A percentile compares a stretch with the other conserved stretches of the same genome.
phyloP scores from a whole-genome alignment of 2,329 filamentous ascomycete species.

The Colletotrichum tofieldiae region DNA sequence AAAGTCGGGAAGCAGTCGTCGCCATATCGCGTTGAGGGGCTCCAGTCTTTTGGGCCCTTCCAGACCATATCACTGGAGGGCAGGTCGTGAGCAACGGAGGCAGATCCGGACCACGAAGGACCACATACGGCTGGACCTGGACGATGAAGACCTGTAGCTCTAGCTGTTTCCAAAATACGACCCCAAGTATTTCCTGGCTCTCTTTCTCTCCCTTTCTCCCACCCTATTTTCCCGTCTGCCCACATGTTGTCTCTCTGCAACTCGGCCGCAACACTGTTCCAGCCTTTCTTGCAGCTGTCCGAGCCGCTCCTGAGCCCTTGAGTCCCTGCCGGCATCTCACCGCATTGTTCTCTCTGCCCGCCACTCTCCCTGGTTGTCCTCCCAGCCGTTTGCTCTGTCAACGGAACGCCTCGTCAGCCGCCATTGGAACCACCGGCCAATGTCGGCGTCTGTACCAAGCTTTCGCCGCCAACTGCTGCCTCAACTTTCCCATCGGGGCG shows the following conservation, averaged over 20 bases:
- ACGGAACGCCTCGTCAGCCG: constrained; percentile 12
- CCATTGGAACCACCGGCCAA: constrained; percentile 17
- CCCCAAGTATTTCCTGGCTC: not conserved
- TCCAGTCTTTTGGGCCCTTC: constrained; percentile 2
- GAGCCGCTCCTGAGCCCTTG: not conserved
- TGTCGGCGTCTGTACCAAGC: constrained; percentile 6
- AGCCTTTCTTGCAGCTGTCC: not conserved
- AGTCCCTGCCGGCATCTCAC: constrained; percentile 5
- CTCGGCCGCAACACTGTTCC: not conserved
- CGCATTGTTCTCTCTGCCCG: not conserved
- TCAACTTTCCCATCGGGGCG: not conserved
- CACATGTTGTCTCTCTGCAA: constrained; percentile 2
- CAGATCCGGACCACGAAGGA: constrained; percentile 26
- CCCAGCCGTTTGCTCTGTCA: constrained; percentile 3
- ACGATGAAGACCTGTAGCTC: constrained; percentile 1
- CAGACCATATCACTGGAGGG: constrained; percentile 27
- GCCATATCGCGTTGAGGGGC: not conserved
- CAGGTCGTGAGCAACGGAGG: constrained; percentile 32
- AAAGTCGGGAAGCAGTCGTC: constrained; percentile 4
- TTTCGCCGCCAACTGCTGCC: not conserved
- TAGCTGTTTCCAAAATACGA: not conserved
- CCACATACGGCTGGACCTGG: not conserved
- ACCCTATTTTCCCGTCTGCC: not conserved
- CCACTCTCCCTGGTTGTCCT: not conserved
- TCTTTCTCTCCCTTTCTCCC: not conserved